Evolutionary conservation across 2,329 filamentous ascomycete species (phyloP).

Genomic region (Neonectria faginata): DNA sequence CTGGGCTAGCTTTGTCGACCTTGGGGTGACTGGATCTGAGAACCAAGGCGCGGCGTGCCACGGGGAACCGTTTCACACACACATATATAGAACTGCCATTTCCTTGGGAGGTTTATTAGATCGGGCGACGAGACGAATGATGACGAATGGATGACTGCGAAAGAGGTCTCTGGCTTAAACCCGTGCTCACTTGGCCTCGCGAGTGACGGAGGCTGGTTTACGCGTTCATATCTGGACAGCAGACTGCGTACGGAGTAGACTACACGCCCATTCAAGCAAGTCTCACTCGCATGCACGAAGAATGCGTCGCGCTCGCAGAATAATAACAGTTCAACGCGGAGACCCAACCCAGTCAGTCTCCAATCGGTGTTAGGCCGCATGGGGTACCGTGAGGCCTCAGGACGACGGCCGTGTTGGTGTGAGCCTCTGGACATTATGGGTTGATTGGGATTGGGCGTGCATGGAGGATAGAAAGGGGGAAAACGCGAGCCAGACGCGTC

Average conservation of each 20-base stretch:
- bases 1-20: constrained; percentile 23
- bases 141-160: constrained; percentile 29
- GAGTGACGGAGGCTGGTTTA: neutral
- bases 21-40: constrained; percentile 31
- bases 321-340: neutral
- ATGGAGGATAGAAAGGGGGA: constrained; percentile 25
- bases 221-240: neutral
- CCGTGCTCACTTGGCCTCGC: neutral
- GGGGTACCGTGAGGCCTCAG: neutral
- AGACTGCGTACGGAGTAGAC: neutral
- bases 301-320: neutral
- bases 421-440: constrained; percentile 27
- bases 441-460: constrained; percentile 34
- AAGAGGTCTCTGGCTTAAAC: neutral
- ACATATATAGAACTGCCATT: constrained; percentile 40
- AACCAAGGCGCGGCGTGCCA: constrained; percentile 35
- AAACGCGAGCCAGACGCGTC: constrained; percentile 41
- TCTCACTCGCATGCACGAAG: neutral
- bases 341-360: neutral
- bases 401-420: neutral
- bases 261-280: neutral
- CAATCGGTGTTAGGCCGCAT: neutral
- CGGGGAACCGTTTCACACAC: constrained; percentile 26
- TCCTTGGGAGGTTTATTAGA: constrained; percentile 36
- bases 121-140: constrained; percentile 41